Evolutionary conservation across 768 basidiomycete genomes (phyloP), one percentile per base, ranked within the genome.

Genomic region (Tylopilus rubrobrunneus): DNA sequence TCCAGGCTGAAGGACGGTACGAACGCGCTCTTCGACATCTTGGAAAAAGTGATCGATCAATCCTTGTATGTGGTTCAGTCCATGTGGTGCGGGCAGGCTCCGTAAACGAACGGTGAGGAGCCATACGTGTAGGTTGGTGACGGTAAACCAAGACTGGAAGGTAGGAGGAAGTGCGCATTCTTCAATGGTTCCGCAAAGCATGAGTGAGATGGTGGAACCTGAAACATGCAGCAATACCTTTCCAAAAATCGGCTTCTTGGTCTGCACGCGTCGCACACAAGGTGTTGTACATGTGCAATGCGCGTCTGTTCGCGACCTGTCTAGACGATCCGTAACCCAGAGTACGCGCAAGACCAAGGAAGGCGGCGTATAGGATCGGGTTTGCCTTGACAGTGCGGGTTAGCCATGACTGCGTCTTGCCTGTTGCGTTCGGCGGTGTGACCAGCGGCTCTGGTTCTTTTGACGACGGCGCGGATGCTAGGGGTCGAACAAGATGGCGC

Each of bases 101-200:
- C 96, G 91, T 10, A 97, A 79, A 23, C 95, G 88, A 49, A 90
- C 88, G 17, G 87, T 87, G 47, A 95, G 82, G 59, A 98, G 76
- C 88, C 94, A 95, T 45, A 98, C 76, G 71, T 98, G 93, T 28
- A 98, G 77, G 59, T 95, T 93, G 28, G 92, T 92, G 48, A 97
- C 74, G 5, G 90, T 91, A 73, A 98, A 98, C 90, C 94, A 98
- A 15, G 96, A 91, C 64, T 98, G 95, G 71, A 96, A 97, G 0
- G 96, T 97, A 12, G 87, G 87, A 10, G 95, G 93, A 7, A 98
- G 78, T 54, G 77, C 78, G 63, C 90, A 96, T 55, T 83, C 95
- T 97, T 40, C 19, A 2, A 17, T 19, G 40, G 49, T 51, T 33
- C 51, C 28, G 49, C 41, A 15, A 49, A 54, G 33, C 3, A 17